These are phyloP conservation scores for Metschnikowia picachoensis DNA, from an alignment of 805 yeast genomes.

Conservation along the genomic window DNA sequence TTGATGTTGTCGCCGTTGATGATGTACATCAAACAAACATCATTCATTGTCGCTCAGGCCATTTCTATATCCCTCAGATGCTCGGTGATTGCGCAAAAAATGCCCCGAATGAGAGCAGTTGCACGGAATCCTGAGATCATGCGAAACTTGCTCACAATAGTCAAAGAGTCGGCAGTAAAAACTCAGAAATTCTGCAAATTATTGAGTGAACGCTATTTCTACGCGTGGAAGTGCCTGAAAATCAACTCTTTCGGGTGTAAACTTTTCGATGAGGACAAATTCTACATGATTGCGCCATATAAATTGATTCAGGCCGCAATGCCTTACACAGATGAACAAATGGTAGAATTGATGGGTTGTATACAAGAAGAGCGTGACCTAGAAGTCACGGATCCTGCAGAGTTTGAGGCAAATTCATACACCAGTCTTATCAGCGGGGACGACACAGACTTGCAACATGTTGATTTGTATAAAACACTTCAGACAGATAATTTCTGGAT, in stretches of 20 bases:
- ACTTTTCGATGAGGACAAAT: slow-evolving; percentile 1
- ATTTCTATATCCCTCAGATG: slow-evolving; percentile 12
- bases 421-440: slow-evolving; percentile 5
- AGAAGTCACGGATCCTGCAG: background rate
- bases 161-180: background rate
- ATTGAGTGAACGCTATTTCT: slow-evolving; percentile 16
- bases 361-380: slow-evolving; percentile 6
- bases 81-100: slow-evolving; percentile 3
- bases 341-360: slow-evolving; percentile 4
- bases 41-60: slow-evolving; percentile 12
- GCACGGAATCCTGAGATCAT: slow-evolving; percentile 1
- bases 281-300: slow-evolving; percentile 7
- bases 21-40: slow-evolving; percentile 7
- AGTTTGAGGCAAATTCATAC: slow-evolving; percentile 9
- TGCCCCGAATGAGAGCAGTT: too few relatives aligned
- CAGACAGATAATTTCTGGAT: slow-evolving; percentile 21
- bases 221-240: slow-evolving; percentile 17
- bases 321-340: slow-evolving; percentile 11
- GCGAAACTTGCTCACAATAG: slow-evolving; percentile 2
- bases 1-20: slow-evolving; percentile 13
- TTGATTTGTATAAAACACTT: slow-evolving; percentile 15
- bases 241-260: slow-evolving; percentile 8
- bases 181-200: slow-evolving; percentile 10
- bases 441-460: slow-evolving; percentile 11
- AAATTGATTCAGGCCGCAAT: slow-evolving; percentile 6